Conservation (phyloP, 2,329 filamentous ascomycete species). For the Sporothrix pseudoabietina region DNA sequence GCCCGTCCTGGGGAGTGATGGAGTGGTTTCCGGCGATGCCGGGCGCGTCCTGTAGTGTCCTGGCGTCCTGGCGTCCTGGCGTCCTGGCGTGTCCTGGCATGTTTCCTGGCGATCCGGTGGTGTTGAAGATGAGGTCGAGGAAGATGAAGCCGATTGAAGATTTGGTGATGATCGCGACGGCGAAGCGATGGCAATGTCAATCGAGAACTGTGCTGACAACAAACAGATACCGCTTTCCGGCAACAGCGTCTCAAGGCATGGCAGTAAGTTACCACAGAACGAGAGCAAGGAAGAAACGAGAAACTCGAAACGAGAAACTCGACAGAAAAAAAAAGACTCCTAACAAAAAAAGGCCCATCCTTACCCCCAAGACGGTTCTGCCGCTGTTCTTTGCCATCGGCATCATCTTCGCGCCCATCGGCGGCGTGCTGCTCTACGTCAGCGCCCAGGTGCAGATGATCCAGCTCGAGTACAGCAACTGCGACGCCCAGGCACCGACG, state of each 20-base stretch:
- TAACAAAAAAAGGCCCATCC: conserved; percentile 68
- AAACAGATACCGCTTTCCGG: conserved; percentile 88
- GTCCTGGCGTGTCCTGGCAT: neutral
- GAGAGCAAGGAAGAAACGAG: neutral
- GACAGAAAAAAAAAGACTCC: neutral
- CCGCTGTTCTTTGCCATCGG: conserved; percentile 90
- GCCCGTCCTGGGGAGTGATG: neutral
- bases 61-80: neutral
- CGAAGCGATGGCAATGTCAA: neutral
- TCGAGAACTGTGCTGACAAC: neutral
- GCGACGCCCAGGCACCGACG: conserved; percentile 59
- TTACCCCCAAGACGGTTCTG: conserved; percentile 90
- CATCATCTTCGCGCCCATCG: conserved; percentile 90
- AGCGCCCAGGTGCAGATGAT: conserved; percentile 88
- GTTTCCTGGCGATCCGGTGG: conserved; percentile 25
- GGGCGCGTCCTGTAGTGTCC: conserved; percentile 1
- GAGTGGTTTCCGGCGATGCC: neutral
- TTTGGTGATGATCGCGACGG: conserved; percentile 20
- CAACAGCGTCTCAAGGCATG: conserved; percentile 98
- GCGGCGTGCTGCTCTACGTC: conserved; percentile 81
- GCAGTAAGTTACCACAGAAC: conserved; percentile 68
- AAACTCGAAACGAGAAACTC: neutral
- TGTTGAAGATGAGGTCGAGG: neutral
- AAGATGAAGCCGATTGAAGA: neutral
- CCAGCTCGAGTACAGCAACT: conserved; percentile 85